A percentile compares a stretch with the other conserved stretches of the same genome.
These are phyloP conservation scores for Beauveria varroae DNA, from an alignment of 2,329 filamentous ascomycete species.

Conservation along the genomic window DNA sequence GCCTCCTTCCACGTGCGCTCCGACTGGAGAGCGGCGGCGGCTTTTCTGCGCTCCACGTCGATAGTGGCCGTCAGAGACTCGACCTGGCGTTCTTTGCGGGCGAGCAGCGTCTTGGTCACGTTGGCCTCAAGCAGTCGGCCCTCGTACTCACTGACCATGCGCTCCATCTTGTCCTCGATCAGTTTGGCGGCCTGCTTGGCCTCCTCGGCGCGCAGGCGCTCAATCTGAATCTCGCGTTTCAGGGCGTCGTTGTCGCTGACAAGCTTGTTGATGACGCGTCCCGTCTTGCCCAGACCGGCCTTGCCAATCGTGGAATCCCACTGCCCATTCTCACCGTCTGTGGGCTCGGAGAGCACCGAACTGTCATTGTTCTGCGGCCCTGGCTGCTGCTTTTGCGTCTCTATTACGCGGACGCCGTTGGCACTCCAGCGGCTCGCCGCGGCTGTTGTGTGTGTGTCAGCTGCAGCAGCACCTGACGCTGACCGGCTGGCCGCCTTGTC, in stretches of 20 bases:
- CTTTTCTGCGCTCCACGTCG: conserved; percentile 55
- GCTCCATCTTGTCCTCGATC: conserved; percentile 64
- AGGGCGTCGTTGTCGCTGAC: conserved; percentile 74
- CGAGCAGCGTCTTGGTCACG: conserved; percentile 63
- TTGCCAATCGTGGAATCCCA: conserved; percentile 65
- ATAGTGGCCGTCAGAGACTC: conserved; percentile 58
- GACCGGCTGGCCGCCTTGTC: conserved; percentile 16
- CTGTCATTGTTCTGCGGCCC: conserved; percentile 20
- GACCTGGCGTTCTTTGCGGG: conserved; percentile 67
- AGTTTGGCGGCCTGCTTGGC: conserved; percentile 60
- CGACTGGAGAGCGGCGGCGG: conserved; percentile 49
- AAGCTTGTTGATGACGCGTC: conserved; percentile 71
- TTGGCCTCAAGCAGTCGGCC: conserved; percentile 60
- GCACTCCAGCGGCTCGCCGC: conserved; percentile 25
- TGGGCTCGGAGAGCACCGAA: conserved; percentile 23
- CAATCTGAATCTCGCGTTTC: conserved; percentile 63
- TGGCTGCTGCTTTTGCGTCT: conserved; percentile 15
- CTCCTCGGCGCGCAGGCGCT: conserved; percentile 59
- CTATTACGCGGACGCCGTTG: conserved; percentile 24
- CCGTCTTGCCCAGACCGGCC: conserved; percentile 65
- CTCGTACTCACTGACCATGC: conserved; percentile 61
- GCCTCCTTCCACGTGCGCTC: conserved; percentile 56
- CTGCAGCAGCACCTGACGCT: conserved; percentile 22
- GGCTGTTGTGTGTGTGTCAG: conserved; percentile 28
- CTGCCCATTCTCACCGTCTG: conserved; percentile 29